Base-by-base conservation (phyloP, 306 rosid species). In the Erythrophleum fordii region DNA sequence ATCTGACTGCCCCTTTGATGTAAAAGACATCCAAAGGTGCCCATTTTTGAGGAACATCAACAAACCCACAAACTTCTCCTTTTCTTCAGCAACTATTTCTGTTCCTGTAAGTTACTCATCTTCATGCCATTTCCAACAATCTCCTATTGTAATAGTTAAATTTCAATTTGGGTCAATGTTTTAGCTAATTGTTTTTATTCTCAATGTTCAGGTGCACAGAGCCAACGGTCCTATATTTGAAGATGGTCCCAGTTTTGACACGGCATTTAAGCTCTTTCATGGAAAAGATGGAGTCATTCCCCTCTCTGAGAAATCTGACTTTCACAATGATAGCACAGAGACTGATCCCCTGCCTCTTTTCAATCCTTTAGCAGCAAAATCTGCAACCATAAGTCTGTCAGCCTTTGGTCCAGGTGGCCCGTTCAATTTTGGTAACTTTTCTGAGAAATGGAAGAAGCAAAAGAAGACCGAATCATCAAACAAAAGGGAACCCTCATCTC, bases 211-310 rank as follows among this genome's bases (percentile, higher is more conserved):
- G 91, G 83, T 55, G 49, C 70, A 29, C 44, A 89, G 92, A 78
- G 83, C 78, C 17, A 87, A 77, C 73, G 97, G 94, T 86, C 97
- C 97, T 31, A 91, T 93, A 69, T 91, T 91, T 85, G 94, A 91
- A 85, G 97, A 93, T 82, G 93, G 92, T 76, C 91, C 92, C 18
- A 77, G 80, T 88, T 93, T 93, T 83, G 93, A 80, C 78, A 77
- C 41, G 45, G 92, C 97, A 22, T 93, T 93, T 85, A 90, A 89
- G 82, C 86, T 93, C 37, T 93, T 93, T 74, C 97, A 91, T 75
- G 97, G 97, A 80, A 93, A 90, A 84, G 89, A 93, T 77, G 97
- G 97, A 26, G 85, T 93, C 3, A 56, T 93, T 67, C 97, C 97
- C 28, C 93, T 93, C 29, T 85, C 86, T 14, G 93, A 82, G 76